Conservation (phyloP, 1,139 yeast genomes). For the Dujonia santamariae region DNA sequence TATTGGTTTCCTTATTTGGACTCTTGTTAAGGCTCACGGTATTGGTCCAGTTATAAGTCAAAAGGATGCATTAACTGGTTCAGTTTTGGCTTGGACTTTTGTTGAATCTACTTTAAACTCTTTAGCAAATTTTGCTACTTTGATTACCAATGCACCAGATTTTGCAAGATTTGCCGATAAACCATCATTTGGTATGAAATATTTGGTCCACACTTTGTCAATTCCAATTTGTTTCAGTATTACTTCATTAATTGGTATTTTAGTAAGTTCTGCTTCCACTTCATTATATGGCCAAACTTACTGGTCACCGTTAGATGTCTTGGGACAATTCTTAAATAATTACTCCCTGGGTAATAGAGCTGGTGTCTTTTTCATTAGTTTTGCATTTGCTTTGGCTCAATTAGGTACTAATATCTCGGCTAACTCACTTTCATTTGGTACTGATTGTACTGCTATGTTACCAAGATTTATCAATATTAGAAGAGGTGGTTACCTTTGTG, state of each 20-base stretch:
- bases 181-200: conserved; percentile 40
- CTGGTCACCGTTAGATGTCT: conserved; percentile 86
- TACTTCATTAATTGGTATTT: conserved; percentile 81
- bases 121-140: conserved; percentile 81
- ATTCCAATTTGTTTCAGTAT: conserved; percentile 77
- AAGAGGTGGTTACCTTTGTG: conserved; percentile 84
- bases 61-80: conserved; percentile 47
- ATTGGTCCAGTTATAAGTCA: conserved; percentile 66
- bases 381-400: conserved; percentile 81
- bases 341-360: conserved; percentile 62
- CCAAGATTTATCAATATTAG: conserved; percentile 77
- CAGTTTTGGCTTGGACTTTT: conserved; percentile 78
- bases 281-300: conserved; percentile 64
- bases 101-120: conserved; percentile 76
- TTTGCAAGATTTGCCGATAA: conserved; percentile 75
- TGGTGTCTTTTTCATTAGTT: conserved; percentile 78
- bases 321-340: conserved; percentile 61
- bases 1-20: conserved; percentile 75
- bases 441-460: conserved; percentile 80
- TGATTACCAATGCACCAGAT: conserved; percentile 87
- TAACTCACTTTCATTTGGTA: conserved; percentile 85
- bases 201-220: conserved; percentile 49
- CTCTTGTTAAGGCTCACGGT: conserved; percentile 71
- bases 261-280: conserved; percentile 80
- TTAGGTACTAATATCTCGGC: conserved; percentile 92